Conservation (phyloP, 2,329 filamentous ascomycete species). For the Phyllosticta citriasiana region DNA sequence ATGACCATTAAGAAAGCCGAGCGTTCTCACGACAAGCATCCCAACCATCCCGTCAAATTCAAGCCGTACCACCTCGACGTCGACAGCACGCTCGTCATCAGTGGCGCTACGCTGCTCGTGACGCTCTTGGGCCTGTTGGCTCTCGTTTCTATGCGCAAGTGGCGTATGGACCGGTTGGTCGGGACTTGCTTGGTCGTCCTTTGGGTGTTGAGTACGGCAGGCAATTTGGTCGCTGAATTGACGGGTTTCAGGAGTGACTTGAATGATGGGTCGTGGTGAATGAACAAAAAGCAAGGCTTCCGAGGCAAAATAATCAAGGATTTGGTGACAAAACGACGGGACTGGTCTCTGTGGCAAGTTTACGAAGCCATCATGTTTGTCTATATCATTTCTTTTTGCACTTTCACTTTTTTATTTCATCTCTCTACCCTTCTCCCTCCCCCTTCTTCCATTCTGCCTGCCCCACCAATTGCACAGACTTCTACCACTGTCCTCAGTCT, state of each 20-base stretch:
- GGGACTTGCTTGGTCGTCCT: constrained; percentile 70
- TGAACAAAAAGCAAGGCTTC: background rate
- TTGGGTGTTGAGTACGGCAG: constrained; percentile 70
- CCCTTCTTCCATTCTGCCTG: no score
- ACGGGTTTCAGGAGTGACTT: constrained; percentile 18
- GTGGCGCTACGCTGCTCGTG: constrained; percentile 69
- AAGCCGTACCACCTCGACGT: constrained; percentile 76
- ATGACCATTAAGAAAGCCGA: constrained; percentile 69
- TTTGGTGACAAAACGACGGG: background rate
- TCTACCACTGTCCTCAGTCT: no score
- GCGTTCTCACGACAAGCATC: constrained; percentile 56
- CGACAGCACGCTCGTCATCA: constrained; percentile 75
- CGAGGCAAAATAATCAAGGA: background rate
- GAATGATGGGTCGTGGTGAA: background rate
- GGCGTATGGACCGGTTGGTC: constrained; percentile 66
- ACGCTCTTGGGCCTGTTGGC: constrained; percentile 72
- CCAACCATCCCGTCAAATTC: constrained; percentile 53
- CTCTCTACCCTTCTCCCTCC: no score
- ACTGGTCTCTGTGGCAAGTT: background rate
- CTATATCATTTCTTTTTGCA: no score
- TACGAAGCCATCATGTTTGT: no score
- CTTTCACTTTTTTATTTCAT: no score
- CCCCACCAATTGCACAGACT: no score
- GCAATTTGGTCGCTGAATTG: constrained; percentile 75
- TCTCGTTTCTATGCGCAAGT: constrained; percentile 73